Evolutionary conservation across 306 rosid species (phyloP), one percentile per base, ranked within the genome.

Genomic region (Cicer judaicum): DNA sequence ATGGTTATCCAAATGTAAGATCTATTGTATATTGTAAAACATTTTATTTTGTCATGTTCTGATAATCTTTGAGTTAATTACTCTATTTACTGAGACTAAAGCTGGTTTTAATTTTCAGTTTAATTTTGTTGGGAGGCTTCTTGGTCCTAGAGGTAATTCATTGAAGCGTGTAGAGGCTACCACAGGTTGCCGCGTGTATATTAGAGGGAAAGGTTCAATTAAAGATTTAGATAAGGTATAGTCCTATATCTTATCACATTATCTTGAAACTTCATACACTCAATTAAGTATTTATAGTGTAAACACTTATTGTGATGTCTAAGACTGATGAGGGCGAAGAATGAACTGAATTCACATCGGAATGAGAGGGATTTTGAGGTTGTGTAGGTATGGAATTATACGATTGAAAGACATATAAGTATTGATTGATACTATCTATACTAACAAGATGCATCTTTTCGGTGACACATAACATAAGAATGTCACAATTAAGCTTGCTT

Each of bases 91-190:
- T 60, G 49, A 85, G 19, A 56, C 62, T 24, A 59, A 62, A 15
- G 13, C 24, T 62, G n/a, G 42, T 69, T 74, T 80, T 34, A 38
- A 66, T 73, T 75, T 72, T 75, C 86, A 86, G 90, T 84, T 86
- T 79, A 86, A 83, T 77, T 86, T 86, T 79, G 81, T 86, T 68
- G 90, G 90, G 48, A 80, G 90, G 59, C 87, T 86, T 79, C 89
- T 86, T 64, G 90, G 90, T 15, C 90, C 90, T 29, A 79, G 90
- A 49, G 90, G 90, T 42, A 86, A 86, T 81, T 86, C 90, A 16
- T 66, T 86, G 71, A 86, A 81, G 85, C 64, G 87, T 49, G 90
- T 86, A 49, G 90, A 86, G 64, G 90, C 90, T 57, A 80, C 82
- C 16, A 86, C 90, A 6, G 90, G 87, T 75, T 86, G 90, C 56